Conservation (phyloP, 2,329 filamentous ascomycete genomes). For the Tricladium varicosporioides region DNA sequence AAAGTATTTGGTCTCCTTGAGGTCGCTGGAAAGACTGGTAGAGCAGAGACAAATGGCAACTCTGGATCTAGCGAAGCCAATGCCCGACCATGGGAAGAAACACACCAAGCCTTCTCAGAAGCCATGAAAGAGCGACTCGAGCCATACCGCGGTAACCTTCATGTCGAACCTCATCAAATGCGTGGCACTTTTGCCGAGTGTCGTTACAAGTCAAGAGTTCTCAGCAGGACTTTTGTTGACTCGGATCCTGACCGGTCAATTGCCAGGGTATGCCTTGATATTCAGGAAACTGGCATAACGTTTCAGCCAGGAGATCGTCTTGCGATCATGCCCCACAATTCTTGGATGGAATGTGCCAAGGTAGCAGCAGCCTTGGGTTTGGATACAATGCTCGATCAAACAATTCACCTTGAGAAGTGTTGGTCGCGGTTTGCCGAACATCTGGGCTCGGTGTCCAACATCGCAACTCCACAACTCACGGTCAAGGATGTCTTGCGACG, state of each 20-base stretch:
- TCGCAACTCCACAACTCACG: constrained; percentile 36
- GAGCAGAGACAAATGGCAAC: constrained; percentile 51
- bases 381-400: constrained; percentile 44
- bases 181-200: constrained; percentile 54
- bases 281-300: constrained; percentile 51
- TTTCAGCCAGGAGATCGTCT: constrained; percentile 53
- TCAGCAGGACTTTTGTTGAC: constrained; percentile 46
- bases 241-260: constrained; percentile 45
- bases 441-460: constrained; percentile 38
- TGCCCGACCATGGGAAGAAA: constrained; percentile 48
- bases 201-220: constrained; percentile 46
- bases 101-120: constrained; percentile 50
- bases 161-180: constrained; percentile 52
- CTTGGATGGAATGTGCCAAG: constrained; percentile 54
- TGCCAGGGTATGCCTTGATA: constrained; percentile 49
- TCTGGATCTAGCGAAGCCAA: constrained; percentile 44
- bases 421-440: constrained; percentile 50
- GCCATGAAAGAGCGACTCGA: constrained; percentile 53
- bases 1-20: constrained; percentile 57
- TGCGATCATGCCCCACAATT: constrained; percentile 54
- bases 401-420: constrained; percentile 38
- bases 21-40: constrained; percentile 51
- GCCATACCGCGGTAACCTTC: constrained; percentile 45
- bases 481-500: constrained; percentile 50
- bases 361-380: constrained; percentile 51